Evolutionary conservation across 1,284 basidiomycete genomes (phyloP).

Genomic region (Heimioporus retisporus): DNA sequence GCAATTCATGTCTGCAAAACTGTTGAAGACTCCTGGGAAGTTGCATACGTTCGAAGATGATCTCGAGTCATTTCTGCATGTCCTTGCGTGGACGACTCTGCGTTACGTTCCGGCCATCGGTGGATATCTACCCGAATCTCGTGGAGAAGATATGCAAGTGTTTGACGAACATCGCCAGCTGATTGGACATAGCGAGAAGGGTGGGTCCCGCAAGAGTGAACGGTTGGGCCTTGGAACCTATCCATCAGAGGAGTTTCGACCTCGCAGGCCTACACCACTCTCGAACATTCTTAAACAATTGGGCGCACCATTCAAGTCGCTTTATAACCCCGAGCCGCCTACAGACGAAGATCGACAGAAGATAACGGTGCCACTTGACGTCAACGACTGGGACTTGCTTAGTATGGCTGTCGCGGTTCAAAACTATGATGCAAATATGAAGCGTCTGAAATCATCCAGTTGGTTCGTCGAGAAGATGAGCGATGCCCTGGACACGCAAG

Average conservation of each 20-base stretch:
- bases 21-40: background rate
- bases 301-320: background rate
- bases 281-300: background rate
- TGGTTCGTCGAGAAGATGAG: too few relatives aligned
- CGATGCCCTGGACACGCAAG: too few relatives aligned
- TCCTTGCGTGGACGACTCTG: constrained; percentile 3
- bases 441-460: too few relatives aligned
- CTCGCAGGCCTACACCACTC: background rate
- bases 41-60: background rate
- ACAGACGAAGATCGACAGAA: too few relatives aligned
- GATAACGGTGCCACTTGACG: too few relatives aligned
- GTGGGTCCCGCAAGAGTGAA: too few relatives aligned
- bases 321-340: background rate
- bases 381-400: too few relatives aligned
- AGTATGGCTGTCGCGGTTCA: too few relatives aligned
- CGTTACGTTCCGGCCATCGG: background rate
- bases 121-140: background rate
- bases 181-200: too few relatives aligned
- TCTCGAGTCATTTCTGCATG: constrained; percentile 8
- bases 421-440: too few relatives aligned
- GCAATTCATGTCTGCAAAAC: background rate
- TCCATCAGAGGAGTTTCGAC: background rate
- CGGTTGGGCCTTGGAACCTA: too few relatives aligned
- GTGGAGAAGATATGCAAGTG: background rate
- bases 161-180: background rate